These are phyloP conservation scores for Lachancea fermentati DNA, from an alignment of 805 yeast genomes.

Conservation along the genomic window DNA sequence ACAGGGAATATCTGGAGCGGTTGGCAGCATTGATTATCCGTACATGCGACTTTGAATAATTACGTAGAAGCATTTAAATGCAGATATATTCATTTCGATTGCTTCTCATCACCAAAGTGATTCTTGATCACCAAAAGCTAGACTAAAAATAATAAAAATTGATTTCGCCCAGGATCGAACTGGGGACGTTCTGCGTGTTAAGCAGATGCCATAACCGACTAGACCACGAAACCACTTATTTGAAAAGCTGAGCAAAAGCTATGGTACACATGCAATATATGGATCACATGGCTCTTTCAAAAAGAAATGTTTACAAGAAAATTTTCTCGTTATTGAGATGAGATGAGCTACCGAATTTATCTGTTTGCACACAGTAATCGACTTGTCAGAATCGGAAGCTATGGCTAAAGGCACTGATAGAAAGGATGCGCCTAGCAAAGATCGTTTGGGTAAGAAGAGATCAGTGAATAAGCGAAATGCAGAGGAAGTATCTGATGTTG, in stretches of 20 bases:
- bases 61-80: too few species aligned
- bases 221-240: conserved; percentile 88
- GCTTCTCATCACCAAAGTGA: too few species aligned
- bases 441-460: conserved; percentile 17
- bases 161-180: conserved; percentile 99
- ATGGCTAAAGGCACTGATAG: conserved; percentile 3
- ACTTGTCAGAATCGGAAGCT: neutral
- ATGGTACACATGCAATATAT: neutral
- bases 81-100: neutral
- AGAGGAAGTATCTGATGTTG: conserved; percentile 18
- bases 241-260: neutral
- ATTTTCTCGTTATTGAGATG: conserved; percentile 12
- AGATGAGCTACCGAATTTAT: conserved; percentile 3
- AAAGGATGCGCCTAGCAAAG: neutral
- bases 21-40: conserved; percentile 49
- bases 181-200: conserved; percentile 99
- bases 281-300: neutral
- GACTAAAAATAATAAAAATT: conserved; percentile 36
- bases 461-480: conserved; percentile 16
- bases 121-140: too few species aligned
- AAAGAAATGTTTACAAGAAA: neutral
- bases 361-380: neutral
- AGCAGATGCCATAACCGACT: conserved; percentile 99
- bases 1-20: conserved; percentile 51
- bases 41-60: conserved; percentile 46